A percentile compares a stretch with the other conserved stretches of the same genome.
phyloP scores from a whole-genome alignment of 345 rosid species.

The Brassica cretica region DNA sequence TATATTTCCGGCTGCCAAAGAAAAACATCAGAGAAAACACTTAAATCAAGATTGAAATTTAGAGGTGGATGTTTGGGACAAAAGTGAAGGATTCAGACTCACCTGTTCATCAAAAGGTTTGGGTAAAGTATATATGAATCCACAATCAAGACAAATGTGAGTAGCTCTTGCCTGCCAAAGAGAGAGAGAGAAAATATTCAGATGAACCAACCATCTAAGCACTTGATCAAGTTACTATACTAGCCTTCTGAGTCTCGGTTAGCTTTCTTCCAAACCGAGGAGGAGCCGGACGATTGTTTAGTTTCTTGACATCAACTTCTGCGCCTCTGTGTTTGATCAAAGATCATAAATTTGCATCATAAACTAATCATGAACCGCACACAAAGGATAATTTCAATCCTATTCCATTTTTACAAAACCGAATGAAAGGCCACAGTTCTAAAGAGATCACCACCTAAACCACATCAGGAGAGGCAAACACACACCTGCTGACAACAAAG shows the following conservation, averaged over 20 bases:
- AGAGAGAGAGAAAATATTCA: constrained; percentile 3
- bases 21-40: background rate
- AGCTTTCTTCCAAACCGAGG: constrained; percentile 93
- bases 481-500: constrained; percentile 91
- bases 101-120: constrained; percentile 92
- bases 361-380: constrained; percentile 10
- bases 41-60: background rate
- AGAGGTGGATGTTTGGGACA: background rate
- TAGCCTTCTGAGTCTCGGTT: constrained; percentile 86
- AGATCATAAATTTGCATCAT: constrained; percentile 3
- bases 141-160: constrained; percentile 96
- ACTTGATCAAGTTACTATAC: background rate
- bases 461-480: no score
- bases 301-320: constrained; percentile 79
- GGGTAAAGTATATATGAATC: constrained; percentile 71
- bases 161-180: constrained; percentile 77
- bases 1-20: constrained; percentile 70
- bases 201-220: background rate
- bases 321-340: constrained; percentile 62
- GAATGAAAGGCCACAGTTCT: background rate
- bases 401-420: no score
- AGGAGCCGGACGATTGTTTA: constrained; percentile 92
- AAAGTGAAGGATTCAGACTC: constrained; percentile 19
- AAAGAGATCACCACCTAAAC: no score
- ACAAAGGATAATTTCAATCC: background rate